A percentile compares a stretch with the other conserved stretches of the same genome.
These are phyloP conservation scores for Nymphaea colorata DNA, from an alignment of 164 flowering plant genomes.

Conservation along the genomic window DNA sequence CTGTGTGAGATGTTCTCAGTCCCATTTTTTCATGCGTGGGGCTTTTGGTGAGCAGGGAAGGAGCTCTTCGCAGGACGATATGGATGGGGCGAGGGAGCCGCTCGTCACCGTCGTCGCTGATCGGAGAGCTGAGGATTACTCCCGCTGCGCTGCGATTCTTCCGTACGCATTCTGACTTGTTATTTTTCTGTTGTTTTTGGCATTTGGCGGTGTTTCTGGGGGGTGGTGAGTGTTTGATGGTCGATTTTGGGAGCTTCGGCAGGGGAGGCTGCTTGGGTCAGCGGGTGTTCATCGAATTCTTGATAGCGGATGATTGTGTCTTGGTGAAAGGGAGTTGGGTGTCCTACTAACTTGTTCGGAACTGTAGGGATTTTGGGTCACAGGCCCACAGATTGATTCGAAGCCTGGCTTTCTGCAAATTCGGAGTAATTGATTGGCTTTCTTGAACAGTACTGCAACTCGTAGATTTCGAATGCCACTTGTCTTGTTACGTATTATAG, in stretches of 20 bases:
- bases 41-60: slow-evolving; percentile 7
- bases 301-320: background rate
- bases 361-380: too few relatives aligned
- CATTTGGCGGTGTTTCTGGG: background rate
- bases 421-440: too few relatives aligned
- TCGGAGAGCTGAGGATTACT: slow-evolving; percentile 24
- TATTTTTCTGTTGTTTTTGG: background rate
- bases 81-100: slow-evolving; percentile 29
- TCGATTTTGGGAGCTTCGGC: background rate
- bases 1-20: background rate
- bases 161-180: slow-evolving; percentile 31
- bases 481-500: too few relatives aligned
- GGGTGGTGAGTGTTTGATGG: background rate
- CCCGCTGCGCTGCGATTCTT: slow-evolving; percentile 30
- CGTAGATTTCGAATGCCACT: too few relatives aligned
- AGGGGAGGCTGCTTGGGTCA: too few relatives aligned
- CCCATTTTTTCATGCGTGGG: background rate
- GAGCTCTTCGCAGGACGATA: slow-evolving; percentile 19
- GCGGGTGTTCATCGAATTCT: background rate
- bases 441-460: too few relatives aligned
- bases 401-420: too few relatives aligned
- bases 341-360: background rate
- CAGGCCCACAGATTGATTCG: too few relatives aligned
- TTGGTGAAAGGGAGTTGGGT: background rate
- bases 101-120: slow-evolving; percentile 15